These are phyloP conservation scores for Fusarium heterosporum DNA, from an alignment of 2,329 filamentous ascomycete genomes.

Conservation along the genomic window DNA sequence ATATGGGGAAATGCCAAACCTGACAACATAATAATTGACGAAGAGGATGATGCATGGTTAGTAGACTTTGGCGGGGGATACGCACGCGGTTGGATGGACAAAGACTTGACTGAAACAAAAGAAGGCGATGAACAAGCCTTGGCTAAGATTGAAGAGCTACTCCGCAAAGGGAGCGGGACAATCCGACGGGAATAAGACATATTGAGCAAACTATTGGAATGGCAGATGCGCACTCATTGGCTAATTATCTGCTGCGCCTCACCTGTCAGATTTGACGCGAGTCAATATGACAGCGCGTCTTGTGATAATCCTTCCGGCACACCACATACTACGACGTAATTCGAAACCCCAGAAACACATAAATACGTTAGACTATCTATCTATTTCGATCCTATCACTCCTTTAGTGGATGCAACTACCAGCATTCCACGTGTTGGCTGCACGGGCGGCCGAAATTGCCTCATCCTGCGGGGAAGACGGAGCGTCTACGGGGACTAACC, in stretches of 20 bases:
- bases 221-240: not conserved
- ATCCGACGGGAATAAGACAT: not conserved
- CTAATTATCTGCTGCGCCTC: not conserved
- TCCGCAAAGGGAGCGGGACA: not conserved
- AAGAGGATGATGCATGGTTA: not conserved
- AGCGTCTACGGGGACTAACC: not conserved
- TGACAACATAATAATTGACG: not conserved
- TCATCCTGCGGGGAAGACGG: constrained; percentile 24
- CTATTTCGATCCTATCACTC: no score
- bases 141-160: not conserved
- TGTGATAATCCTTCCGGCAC: not conserved
- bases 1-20: not conserved
- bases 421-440: constrained; percentile 3
- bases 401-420: not conserved
- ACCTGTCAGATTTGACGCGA: not conserved
- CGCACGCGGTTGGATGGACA: not conserved
- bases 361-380: no score
- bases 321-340: no score
- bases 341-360: no score
- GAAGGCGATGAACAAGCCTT: not conserved
- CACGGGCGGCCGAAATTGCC: constrained; percentile 14
- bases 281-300: not conserved
- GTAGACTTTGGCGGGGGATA: not conserved
- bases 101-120: rapidly evolving
- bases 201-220: no score